Evolutionary conservation across 2,329 filamentous ascomycete genomes (phyloP), one percentile per base, ranked within the genome.

Genomic region (Paramyrothecium sp.): DNA sequence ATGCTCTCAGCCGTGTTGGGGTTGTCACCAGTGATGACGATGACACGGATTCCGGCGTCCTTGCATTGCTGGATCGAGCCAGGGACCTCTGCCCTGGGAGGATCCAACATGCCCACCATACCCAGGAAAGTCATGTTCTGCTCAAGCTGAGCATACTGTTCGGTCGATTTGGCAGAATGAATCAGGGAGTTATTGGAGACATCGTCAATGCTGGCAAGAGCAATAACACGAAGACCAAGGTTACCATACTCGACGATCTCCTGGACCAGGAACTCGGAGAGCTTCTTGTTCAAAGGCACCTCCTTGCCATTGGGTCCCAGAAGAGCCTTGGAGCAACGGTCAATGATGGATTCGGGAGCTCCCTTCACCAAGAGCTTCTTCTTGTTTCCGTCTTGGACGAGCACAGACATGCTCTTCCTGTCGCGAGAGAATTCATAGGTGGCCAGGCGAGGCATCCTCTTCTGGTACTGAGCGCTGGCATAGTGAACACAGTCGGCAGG

Each of bases 21-120:
- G 78, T 97, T 99, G 77, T 99, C 95, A 69, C 95, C 95, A 55
- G 95, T 99, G 74, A 99, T 97, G 63, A 99, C 95, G 65, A 99
- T 92, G 53, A 99, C 92, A 60, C 95, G 90, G 67, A 99, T 98
- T 65, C 95, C 95, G 65, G 95, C 95, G 61, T 91, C 88, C 74
- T 89, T 91, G 77, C 95, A 99, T 74, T 96, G 90, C 69, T 82
- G 82, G 67, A 99, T 96, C 51, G 95, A 95, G 53, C 79, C 83
- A 54, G 90, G 85, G 12, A 98, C 95, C 77, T 99, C 95, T 51
- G 92, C 90, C 41, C 95, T 91, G 67, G 95, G 95, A 66, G 95
- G 95, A 72, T 99, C 95, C 70, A 97, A 83, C 95, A 99, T 99
- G 66, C 90, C 92, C 65, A 97, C 90, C 56, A 99, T 86, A 62